Conservation (phyloP, 305 asterid species). For the Solanum hybrid region DNA sequence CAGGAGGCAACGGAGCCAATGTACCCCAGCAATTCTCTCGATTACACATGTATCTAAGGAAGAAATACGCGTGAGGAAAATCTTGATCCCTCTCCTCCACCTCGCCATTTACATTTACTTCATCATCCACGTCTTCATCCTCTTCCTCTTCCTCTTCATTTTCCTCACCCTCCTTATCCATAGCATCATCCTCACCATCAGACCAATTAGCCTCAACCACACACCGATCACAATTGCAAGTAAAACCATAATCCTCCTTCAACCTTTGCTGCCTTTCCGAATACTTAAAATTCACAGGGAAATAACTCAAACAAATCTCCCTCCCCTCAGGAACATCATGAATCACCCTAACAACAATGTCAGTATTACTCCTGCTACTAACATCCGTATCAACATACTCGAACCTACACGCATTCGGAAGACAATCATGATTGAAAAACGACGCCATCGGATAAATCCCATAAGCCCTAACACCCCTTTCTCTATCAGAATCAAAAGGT, state of each 20-base stretch:
- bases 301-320: conserved; percentile 81
- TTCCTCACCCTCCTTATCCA: conserved; percentile 28
- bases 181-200: conserved; percentile 47
- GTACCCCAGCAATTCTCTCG: conserved; percentile 77
- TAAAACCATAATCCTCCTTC: conserved; percentile 77
- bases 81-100: conserved; percentile 28
- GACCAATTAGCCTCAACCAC: conserved; percentile 86
- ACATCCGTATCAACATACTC: conserved; percentile 55
- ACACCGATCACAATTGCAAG: conserved; percentile 84
- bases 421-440: conserved; percentile 89
- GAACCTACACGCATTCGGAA: conserved; percentile 92
- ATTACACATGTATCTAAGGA: conserved; percentile 63
- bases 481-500: conserved; percentile 33
- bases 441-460: conserved; percentile 75
- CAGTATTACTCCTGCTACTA: conserved; percentile 20
- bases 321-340: conserved; percentile 68
- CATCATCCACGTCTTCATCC: conserved; percentile 35
- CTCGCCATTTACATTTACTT: conserved; percentile 9
- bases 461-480: conserved; percentile 74
- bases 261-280: conserved; percentile 70
- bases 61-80: conserved; percentile 87
- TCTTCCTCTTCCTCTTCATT: conserved; percentile 29
- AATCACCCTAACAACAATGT: conserved; percentile 56
- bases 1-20: conserved; percentile 78
- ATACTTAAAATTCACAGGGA: conserved; percentile 70